Evolutionary conservation across 306 rosid genomes (phyloP).

Genomic region (Trifolium fragiferum): DNA sequence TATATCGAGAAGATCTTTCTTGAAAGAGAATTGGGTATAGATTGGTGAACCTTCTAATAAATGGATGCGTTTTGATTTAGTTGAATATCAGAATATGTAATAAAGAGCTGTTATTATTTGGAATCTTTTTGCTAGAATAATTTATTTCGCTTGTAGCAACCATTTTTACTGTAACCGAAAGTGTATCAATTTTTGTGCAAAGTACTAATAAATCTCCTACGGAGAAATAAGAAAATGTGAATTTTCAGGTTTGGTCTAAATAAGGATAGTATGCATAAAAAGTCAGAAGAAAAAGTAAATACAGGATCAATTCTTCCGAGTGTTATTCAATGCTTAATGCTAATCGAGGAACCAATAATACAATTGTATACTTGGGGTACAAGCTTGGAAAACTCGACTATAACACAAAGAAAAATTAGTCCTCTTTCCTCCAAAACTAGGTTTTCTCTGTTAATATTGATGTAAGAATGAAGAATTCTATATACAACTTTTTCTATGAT

Average conservation of each 20-base stretch:
- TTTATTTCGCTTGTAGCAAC: background rate
- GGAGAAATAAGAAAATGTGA: slow-evolving; percentile 10
- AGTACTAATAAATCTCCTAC: slow-evolving; percentile 9
- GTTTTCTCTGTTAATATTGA: slow-evolving; percentile 15
- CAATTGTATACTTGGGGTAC: background rate
- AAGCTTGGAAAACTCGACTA: background rate
- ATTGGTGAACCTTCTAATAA: slow-evolving; percentile 61
- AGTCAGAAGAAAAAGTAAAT: background rate
- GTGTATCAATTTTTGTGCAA: background rate
- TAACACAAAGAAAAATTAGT: background rate
- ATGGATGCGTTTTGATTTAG: slow-evolving; percentile 2
- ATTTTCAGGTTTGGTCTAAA: background rate
- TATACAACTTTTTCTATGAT: slow-evolving; percentile 11
- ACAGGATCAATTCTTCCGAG: background rate
- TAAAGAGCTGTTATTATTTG: background rate
- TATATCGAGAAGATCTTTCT: slow-evolving; percentile 72
- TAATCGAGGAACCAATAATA: background rate
- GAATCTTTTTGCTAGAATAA: background rate
- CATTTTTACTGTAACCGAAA: slow-evolving; percentile 3
- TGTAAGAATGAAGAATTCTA: slow-evolving; percentile 28
- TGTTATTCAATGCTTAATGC: background rate
- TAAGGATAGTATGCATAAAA: background rate
- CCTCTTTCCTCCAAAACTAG: background rate
- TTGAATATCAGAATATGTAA: slow-evolving; percentile 27
- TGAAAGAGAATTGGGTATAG: slow-evolving; percentile 74